Evolutionary conservation across 495 filamentous ascomycete genomes (phyloP).

Genomic region (Penicillium canariense): DNA sequence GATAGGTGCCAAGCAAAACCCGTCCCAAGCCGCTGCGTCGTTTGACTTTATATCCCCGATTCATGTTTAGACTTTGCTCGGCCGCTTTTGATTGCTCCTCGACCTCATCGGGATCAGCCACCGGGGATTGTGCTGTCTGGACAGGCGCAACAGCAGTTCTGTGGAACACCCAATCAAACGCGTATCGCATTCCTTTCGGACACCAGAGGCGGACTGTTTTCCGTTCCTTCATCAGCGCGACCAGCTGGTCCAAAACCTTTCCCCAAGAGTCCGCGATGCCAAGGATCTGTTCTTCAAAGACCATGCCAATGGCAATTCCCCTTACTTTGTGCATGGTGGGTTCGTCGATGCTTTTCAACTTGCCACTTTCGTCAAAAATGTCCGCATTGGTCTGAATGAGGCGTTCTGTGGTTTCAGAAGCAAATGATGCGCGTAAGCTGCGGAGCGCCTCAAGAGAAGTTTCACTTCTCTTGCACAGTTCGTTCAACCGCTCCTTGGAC

Average conservation of each 20-base stretch:
- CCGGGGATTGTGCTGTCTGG: slow-evolving; percentile 5
- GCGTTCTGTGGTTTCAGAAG: slow-evolving; percentile 25
- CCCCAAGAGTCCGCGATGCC: slow-evolving; percentile 23
- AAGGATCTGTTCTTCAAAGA: slow-evolving; percentile 33
- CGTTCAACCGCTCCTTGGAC: slow-evolving; percentile 18
- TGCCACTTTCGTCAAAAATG: slow-evolving; percentile 28
- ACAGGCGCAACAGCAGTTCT: slow-evolving; percentile 20
- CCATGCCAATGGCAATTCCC: slow-evolving; percentile 26
- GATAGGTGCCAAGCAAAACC: slow-evolving; percentile 25
- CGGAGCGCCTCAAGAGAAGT: slow-evolving; percentile 17
- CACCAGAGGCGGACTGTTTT: slow-evolving; percentile 24
- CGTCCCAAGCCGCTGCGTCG: slow-evolving; percentile 22
- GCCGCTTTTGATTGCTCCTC: slow-evolving; percentile 25
- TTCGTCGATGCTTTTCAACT: slow-evolving; percentile 16
- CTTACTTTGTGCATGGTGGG: slow-evolving; percentile 12
- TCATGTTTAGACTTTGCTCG: slow-evolving; percentile 31
- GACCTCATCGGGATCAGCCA: slow-evolving; percentile 24
- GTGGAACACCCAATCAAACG: slow-evolving; percentile 21
- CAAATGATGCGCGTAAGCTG: slow-evolving; percentile 18
- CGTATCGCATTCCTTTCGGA: slow-evolving; percentile 27
- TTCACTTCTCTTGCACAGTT: slow-evolving; percentile 14
- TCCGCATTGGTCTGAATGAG: slow-evolving; percentile 24
- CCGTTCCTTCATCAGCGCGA: slow-evolving; percentile 23
- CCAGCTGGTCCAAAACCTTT: slow-evolving; percentile 18
- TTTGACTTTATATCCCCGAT: slow-evolving; percentile 25